Base-by-base conservation (phyloP, 306 rosid species). In the Castanea sativa region DNA sequence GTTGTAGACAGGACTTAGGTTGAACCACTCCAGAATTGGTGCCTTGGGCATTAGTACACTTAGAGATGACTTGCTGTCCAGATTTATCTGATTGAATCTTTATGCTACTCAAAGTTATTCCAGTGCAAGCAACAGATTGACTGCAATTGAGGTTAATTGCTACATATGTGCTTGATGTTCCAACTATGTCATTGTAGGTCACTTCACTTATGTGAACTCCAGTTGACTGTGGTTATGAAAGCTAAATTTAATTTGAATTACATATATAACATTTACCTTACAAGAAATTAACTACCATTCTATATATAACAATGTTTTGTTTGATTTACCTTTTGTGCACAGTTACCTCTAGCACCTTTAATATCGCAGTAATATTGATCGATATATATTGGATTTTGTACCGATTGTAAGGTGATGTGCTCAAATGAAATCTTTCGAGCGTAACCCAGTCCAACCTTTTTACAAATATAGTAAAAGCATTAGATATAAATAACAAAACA, bases 61-160 rank as follows among this genome's bases (percentile, higher is more conserved):
- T 73, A 19, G 86, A 87, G 73, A 83, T 81, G 45, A 41, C 45
- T 41, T 41, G 45, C 45, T 41, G 45, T 8, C 45, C 45, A 41
- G 45, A 41, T 41, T 41, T 41, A 33, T 64, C 83, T 12, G 79
- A 58, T 52, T 12, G 43, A 25, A 84, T 70, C 73, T 55, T 11
- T 33, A 84, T 73, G 0, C 83, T 69, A 55, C 25, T 79, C 53
- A 81, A 11, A 64, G 77, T 16, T 76, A 84, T 73, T 20, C 79
- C 73, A 14, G 86, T 84, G 79, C 86, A 82, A 55, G 86, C 80
- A 56, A 76, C 75, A 0, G 83, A 72, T 49, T 51, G 64, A 16
- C 86, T 84, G 77, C 85, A 76, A 10, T 87, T 78, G 70, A 78
- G 82, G 73, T 73, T 79, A 20, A 84, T 63, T 19, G 88, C 88